These are phyloP conservation scores for Serendipita vermifera DNA, from an alignment of 768 basidiomycete species.

Conservation along the genomic window DNA sequence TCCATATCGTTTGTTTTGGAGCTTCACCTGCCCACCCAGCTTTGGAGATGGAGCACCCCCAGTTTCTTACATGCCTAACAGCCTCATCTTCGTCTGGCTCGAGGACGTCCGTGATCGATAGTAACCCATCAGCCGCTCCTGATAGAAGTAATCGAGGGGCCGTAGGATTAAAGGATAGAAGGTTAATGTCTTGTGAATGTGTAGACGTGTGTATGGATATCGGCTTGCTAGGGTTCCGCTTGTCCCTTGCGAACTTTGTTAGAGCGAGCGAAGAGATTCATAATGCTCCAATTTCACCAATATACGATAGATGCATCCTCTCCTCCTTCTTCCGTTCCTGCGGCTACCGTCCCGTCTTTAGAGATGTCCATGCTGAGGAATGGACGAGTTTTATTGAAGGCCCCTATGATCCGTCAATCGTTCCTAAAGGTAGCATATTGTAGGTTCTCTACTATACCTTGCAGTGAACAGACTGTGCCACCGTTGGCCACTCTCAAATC, in stretches of 20 bases:
- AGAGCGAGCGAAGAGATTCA: conserved; percentile 1
- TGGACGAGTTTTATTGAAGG: background rate
- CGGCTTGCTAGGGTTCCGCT: conserved; percentile 57
- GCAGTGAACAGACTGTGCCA: background rate
- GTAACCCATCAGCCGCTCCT: conserved; percentile 70
- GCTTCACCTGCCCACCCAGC: conserved; percentile 39
- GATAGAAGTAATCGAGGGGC: conserved; percentile 45
- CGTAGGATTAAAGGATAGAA: conserved; percentile 44
- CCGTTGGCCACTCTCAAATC: background rate
- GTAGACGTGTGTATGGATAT: conserved; percentile 69
- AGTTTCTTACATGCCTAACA: conserved; percentile 65
- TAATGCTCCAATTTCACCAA: too few species aligned
- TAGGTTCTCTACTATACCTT: background rate
- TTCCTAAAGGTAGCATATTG: background rate
- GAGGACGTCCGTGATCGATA: conserved; percentile 41
- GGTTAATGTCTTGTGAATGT: conserved; percentile 88
- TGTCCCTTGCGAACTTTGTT: conserved; percentile 46
- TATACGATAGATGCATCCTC: conserved; percentile 76
- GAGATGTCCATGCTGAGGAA: conserved; percentile 40
- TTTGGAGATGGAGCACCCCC: conserved; percentile 69
- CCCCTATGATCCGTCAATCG: background rate
- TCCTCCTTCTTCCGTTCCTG: conserved; percentile 66
- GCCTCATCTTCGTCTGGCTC: conserved; percentile 76
- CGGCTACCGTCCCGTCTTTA: conserved; percentile 60
- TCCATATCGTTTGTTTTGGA: conserved; percentile 42